A percentile compares a stretch with the other conserved stretches of the same genome.
Evolutionary conservation across 202 grass and related monocot species (phyloP).

Genomic region (Digitaria exilis): DNA sequence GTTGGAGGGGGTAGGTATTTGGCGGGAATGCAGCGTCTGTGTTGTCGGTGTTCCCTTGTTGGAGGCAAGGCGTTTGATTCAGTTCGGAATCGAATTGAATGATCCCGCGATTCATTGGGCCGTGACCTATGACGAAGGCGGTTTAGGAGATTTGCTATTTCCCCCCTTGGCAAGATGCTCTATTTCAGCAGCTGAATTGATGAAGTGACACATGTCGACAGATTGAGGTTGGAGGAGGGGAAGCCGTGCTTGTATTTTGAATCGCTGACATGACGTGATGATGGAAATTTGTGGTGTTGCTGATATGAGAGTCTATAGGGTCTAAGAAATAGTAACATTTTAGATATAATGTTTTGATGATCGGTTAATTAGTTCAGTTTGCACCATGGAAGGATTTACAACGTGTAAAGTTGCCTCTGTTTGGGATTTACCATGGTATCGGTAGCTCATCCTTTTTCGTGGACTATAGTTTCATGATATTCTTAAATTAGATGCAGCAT

Average conservation of each 20-base stretch:
- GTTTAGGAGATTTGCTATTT: slow-evolving; percentile 20
- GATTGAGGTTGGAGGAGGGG: not conserved
- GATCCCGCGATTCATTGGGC: not conserved
- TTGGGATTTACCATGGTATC: not conserved
- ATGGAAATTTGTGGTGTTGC: not conserved
- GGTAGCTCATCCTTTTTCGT: not conserved
- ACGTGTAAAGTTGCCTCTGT: not conserved
- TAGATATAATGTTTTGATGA: not conserved
- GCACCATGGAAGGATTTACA: not conserved
- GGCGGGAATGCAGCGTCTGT: slow-evolving; percentile 7
- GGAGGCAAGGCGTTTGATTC: not conserved
- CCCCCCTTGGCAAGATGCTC: not conserved
- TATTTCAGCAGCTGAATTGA: slow-evolving; percentile 11
- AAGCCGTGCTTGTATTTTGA: not conserved
- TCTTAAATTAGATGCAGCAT: not conserved
- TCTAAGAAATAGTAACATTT: not conserved
- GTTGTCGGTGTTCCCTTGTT: not conserved
- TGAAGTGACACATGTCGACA: not conserved
- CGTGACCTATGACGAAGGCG: not conserved
- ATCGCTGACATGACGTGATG: not conserved
- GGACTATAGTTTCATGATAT: not conserved
- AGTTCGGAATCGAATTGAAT: not conserved
- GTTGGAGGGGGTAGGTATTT: not conserved
- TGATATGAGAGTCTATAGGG: not conserved
- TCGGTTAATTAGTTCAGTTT: not conserved